Evolutionary conservation across 495 filamentous ascomycete species (phyloP), one percentile per base, ranked within the genome.

Genomic region (Aspergillus biplanus): DNA sequence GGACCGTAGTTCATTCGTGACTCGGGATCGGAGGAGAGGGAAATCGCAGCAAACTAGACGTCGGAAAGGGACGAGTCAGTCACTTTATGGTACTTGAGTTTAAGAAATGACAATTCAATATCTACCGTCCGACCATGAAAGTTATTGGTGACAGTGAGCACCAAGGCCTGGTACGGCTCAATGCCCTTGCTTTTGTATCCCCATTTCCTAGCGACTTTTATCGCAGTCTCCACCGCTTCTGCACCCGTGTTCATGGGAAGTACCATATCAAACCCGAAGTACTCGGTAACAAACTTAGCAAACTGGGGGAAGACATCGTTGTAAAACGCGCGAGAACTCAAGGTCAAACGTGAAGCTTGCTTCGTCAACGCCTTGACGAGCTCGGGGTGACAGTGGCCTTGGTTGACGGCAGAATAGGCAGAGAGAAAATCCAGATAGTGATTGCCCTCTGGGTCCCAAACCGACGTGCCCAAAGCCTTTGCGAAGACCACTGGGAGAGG

Each of bases 211-310:
- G 96, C 94, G 77, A 99, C 88, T 83, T 99, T 99, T 73, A 99
- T 88, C 27, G 87, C 93, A 1, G 96, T 98, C 85, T 99, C 95
- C 49, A 98, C 95, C n/a, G 95, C 95, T 79, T 99, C 95, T 33
- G 93, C 95, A 53, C 95, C 95, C 8, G 95, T 99, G 80, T 98
- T 98, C 95, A 99, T 98, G 52, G 95, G 95, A 77, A 99, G 78
- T 27, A 97, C 93, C 95, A 98, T 99, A 73, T 98, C 96, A 76
- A 93, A 99, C 49, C 92, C 94, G 71, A 97, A 97, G 71, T 85
- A 87, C 62, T 85, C 72, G 65, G 91, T 94, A 55, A 97, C 90
- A 75, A 93, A 96, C 77, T 97, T 86, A 46, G 95, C 93, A 81
- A 97, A 99, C 54, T 89, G 86, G 47, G 95, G 95, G 80, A 99